A percentile compares a stretch with the other conserved stretches of the same genome.
These are phyloP conservation scores for Naganishia albida DNA, from an alignment of 1,284 basidiomycete species.

Conservation along the genomic window DNA sequence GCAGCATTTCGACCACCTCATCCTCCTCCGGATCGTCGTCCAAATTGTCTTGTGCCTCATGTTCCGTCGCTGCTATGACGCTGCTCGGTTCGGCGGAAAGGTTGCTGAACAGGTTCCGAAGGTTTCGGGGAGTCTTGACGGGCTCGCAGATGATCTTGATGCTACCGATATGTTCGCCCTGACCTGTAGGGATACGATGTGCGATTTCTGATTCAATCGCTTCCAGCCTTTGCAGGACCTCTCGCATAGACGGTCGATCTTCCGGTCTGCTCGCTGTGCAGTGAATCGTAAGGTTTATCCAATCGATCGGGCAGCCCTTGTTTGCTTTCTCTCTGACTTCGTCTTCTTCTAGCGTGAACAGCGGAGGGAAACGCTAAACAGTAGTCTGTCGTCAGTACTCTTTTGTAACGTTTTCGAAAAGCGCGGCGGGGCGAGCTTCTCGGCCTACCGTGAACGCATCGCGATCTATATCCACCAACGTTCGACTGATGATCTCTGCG, in stretches of 20 bases:
- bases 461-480: constrained; percentile 70
- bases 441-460: constrained; percentile 65
- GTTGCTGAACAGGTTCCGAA: constrained; percentile 60
- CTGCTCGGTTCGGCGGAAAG: constrained; percentile 59
- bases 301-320: constrained; percentile 73
- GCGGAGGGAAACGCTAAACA: constrained; percentile 64
- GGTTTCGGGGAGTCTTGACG: constrained; percentile 14
- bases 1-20: constrained; percentile 69
- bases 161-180: constrained; percentile 72
- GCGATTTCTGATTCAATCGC: constrained; percentile 79
- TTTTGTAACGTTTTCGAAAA: too few relatives aligned
- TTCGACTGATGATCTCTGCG: constrained; percentile 84
- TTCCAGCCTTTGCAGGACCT: constrained; percentile 71
- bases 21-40: constrained; percentile 62
- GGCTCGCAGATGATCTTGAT: constrained; percentile 57
- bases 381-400: constrained; percentile 35
- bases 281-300: constrained; percentile 74
- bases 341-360: constrained; percentile 72
- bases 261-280: constrained; percentile 72
- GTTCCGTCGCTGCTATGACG: constrained; percentile 36
- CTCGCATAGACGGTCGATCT: constrained; percentile 71
- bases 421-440: too few relatives aligned
- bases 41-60: constrained; percentile 64
- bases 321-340: constrained; percentile 73
- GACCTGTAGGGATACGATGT: constrained; percentile 63